Evolutionary conservation across 306 rosid species (phyloP).

Genomic region (Abrus precatorius): DNA sequence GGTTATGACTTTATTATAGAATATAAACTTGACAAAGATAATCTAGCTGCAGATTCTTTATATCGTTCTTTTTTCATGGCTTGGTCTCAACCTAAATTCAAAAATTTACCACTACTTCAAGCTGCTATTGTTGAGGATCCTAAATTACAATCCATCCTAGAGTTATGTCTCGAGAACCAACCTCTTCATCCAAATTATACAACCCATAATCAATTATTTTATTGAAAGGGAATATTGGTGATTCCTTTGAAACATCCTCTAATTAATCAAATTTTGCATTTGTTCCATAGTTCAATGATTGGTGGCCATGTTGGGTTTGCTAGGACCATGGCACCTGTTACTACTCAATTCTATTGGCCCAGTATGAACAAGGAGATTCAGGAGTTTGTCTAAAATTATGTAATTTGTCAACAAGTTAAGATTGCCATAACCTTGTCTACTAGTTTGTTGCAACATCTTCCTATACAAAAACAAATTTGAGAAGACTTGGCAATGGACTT

Average conservation of each 20-base stretch:
- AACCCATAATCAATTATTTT: too few species aligned
- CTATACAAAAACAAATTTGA: too few species aligned
- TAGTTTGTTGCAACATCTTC: too few species aligned
- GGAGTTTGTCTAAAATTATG: too few species aligned
- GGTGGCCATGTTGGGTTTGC: background rate
- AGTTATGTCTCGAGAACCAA: background rate
- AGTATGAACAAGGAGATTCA: too few species aligned
- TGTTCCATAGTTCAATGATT: background rate
- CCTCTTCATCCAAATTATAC: background rate
- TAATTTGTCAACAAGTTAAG: too few species aligned
- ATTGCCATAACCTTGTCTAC: too few species aligned
- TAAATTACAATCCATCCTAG: background rate
- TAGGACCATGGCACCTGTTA: too few species aligned
- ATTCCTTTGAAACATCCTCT: background rate
- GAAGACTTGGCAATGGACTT: too few species aligned
- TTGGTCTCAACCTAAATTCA: background rate
- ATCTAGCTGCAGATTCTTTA: background rate
- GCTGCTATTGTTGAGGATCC: background rate
- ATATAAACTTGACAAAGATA: background rate
- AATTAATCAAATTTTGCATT: background rate
- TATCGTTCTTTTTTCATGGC: background rate
- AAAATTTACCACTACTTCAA: background rate
- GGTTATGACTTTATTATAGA: background rate
- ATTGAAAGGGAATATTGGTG: background rate
- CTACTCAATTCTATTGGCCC: too few species aligned